A percentile compares a stretch with the other conserved stretches of the same genome.
These are phyloP conservation scores for Leptographium flavum DNA, from an alignment of 2,329 filamentous ascomycete genomes.

Conservation along the genomic window DNA sequence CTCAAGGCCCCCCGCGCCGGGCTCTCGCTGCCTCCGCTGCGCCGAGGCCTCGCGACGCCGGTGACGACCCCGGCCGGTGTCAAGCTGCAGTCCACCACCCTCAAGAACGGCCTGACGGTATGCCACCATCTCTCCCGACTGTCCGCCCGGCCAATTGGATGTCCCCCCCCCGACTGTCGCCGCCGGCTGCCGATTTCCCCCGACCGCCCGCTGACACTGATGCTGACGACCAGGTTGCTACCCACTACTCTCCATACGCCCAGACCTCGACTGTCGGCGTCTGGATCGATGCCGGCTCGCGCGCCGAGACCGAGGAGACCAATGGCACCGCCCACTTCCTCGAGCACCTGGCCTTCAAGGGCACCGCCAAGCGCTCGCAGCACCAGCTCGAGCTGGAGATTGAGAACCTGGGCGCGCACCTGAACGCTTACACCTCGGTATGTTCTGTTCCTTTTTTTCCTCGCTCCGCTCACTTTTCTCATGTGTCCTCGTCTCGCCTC, in stretches of 20 bases:
- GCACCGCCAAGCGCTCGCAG: slow-evolving; percentile 86
- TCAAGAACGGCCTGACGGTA: slow-evolving; percentile 96
- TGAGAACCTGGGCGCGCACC: slow-evolving; percentile 98
- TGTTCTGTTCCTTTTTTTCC: slow-evolving; percentile 8
- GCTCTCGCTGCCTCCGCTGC: slow-evolving; percentile 65
- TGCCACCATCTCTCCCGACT: slow-evolving; percentile 9
- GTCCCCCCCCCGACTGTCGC: slow-evolving; percentile 18
- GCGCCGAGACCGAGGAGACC: slow-evolving; percentile 94
- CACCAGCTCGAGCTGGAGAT: slow-evolving; percentile 98
- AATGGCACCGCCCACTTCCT: slow-evolving; percentile 99
- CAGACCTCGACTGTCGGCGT: slow-evolving; percentile 97
- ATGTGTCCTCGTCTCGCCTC: no score
- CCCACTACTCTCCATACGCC: slow-evolving; percentile 94
- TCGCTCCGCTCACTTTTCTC: slow-evolving; percentile 7
- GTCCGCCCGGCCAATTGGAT: slow-evolving; percentile 18
- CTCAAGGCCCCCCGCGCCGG: slow-evolving; percentile 70
- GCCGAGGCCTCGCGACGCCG: slow-evolving; percentile 82
- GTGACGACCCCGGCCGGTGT: slow-evolving; percentile 38
- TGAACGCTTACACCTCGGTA: slow-evolving; percentile 99
- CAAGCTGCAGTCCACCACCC: slow-evolving; percentile 90
- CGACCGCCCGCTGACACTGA: slow-evolving; percentile 6
- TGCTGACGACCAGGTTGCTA: slow-evolving; percentile 59
- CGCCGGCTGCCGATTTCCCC: slow-evolving; percentile 13
- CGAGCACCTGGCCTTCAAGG: slow-evolving; percentile 99
- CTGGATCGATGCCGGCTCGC: slow-evolving; percentile 97